These are phyloP conservation scores for Chara braunii DNA, from an alignment of 139 green algal species.

Conservation along the genomic window DNA sequence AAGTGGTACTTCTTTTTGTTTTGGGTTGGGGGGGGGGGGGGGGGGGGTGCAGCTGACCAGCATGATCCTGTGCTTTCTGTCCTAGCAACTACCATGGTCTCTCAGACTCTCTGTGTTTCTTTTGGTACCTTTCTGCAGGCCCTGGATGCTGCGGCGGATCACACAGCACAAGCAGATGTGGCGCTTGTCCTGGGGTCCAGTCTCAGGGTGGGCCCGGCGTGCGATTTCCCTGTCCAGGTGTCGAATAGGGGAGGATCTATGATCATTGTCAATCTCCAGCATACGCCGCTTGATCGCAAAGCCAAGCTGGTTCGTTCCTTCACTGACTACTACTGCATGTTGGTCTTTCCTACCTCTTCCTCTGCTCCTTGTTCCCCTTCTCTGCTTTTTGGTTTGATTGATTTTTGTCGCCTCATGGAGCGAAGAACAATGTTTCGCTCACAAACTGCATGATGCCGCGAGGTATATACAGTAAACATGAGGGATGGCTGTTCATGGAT, in stretches of 20 bases:
- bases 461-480: too few species aligned
- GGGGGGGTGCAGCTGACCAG: too few species aligned
- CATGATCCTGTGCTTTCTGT: too few species aligned
- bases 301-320: slow-evolving; percentile 15
- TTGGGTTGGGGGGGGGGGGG: background rate
- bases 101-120: background rate
- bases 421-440: too few species aligned
- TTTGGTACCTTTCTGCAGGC: background rate
- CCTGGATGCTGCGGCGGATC: background rate
- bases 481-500: too few species aligned
- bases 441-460: too few species aligned
- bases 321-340: too few species aligned
- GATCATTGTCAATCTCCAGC: slow-evolving; percentile 26
- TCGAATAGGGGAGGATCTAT: slow-evolving; percentile 1
- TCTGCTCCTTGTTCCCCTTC: too few species aligned
- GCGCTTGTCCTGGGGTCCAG: slow-evolving; percentile 25
- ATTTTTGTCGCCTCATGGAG: too few species aligned
- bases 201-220: slow-evolving; percentile 19
- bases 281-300: slow-evolving; percentile 12
- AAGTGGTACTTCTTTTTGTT: background rate
- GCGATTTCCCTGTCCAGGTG: slow-evolving; percentile 20
- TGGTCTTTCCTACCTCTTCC: too few species aligned
- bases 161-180: slow-evolving; percentile 11
- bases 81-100: too few species aligned
- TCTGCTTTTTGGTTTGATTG: too few species aligned